Percentiles rank a stretch among this genome's conserved stretches.
Conservation (phyloP, 768 basidiomycete species). For the Lentinus tigrinus region DNA sequence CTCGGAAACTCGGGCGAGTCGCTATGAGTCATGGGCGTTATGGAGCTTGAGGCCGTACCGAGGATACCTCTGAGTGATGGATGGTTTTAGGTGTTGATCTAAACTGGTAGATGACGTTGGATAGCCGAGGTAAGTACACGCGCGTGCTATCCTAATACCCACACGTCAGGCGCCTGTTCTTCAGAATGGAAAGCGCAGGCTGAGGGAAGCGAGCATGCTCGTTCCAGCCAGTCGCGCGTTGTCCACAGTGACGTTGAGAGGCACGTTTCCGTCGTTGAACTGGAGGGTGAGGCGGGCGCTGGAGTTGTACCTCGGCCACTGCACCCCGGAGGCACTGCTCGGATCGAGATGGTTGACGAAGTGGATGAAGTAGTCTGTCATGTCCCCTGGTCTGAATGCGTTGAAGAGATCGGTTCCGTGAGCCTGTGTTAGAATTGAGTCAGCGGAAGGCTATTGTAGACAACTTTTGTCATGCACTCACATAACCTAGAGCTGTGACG, state of each 20-base stretch:
- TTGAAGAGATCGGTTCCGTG: slow-evolving; percentile 45
- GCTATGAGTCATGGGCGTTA: too few relatives aligned
- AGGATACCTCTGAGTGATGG: too few relatives aligned
- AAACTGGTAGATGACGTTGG: too few relatives aligned
- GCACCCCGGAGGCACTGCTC: slow-evolving; percentile 29
- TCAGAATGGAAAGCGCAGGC: neutral
- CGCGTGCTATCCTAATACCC: too few relatives aligned
- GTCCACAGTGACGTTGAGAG: neutral
- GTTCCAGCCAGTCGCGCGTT: neutral
- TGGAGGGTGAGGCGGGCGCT: neutral
- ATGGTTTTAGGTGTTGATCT: too few relatives aligned
- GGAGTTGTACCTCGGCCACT: slow-evolving; percentile 20
- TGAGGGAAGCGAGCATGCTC: neutral
- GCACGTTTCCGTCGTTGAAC: neutral
- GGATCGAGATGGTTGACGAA: slow-evolving; percentile 44
- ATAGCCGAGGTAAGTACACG: too few relatives aligned
- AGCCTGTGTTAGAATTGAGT: slow-evolving; percentile 26
- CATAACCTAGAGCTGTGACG: neutral
- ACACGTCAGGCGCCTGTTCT: too few relatives aligned
- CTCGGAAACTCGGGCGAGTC: too few relatives aligned
- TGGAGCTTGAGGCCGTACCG: too few relatives aligned
- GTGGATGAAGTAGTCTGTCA: slow-evolving; percentile 47
- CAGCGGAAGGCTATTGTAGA: neutral
- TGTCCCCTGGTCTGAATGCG: slow-evolving; percentile 41
- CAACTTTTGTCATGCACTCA: neutral